Evolutionary conservation across 2,329 filamentous ascomycete genomes (phyloP), one percentile per base, ranked within the genome.

Genomic region (Exophiala calicioides): DNA sequence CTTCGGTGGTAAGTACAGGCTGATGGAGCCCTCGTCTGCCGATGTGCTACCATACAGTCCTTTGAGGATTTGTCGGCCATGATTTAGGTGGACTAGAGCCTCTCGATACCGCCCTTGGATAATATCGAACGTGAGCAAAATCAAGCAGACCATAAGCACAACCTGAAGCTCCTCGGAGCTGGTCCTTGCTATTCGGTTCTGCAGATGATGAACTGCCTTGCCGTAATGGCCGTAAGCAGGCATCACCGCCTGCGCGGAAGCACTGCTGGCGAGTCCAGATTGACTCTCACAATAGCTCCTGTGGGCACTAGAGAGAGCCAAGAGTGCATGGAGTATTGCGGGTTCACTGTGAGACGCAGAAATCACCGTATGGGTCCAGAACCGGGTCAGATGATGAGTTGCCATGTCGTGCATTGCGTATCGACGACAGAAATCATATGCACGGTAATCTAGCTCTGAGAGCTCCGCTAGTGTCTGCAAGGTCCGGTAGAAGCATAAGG

Each of bases 61-160:
- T 40, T 27, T 39, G 27, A 46, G 20, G 16, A 46, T 39, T 12
- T 23, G 34, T 13, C 43, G 15, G 19, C 43, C 43, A 23, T 46
- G 34, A 13, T 33, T 40, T 12, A 46, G 35, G 29, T 46, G 43
- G 8, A 46, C 15, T 5, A 39, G 27, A 8, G 43, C 43, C 16
- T 39, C 43, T 13, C 36, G 23, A 21, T 46, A 46, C n/a, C 43
- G 43, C 3, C 35, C 43, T 32, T 40, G 16, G n/a, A 46, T 46
- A 10, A 40, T 37, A 20, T 46, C 43, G 19, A 46, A 46, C n/a
- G 43, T 46, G 18, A 46, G 35, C 19, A 46, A 35, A 6, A 46
- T 7, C 34, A 46, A 32, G 24, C 43, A 46, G 12, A 46, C 43
- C 9, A 46, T 46, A 3, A 46, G 35, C 4, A 46, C 29, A n/a